Conservation (phyloP, 768 basidiomycete genomes). For the Cystobasidium ongulense region DNA sequence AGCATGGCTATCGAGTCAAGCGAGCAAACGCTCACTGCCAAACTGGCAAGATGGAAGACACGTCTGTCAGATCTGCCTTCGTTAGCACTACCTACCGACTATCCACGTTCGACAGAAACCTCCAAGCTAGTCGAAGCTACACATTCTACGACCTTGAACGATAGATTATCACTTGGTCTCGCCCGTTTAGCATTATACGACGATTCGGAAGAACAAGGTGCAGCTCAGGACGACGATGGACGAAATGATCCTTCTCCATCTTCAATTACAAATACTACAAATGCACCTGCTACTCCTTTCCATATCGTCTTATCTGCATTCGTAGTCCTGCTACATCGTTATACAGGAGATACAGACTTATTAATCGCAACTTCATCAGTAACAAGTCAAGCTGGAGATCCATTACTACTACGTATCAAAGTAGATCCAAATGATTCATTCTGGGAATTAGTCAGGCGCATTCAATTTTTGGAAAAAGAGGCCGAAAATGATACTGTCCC, state of each 20-base stretch:
- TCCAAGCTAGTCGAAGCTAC: conserved; percentile 77
- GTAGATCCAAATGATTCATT: conserved; percentile 79
- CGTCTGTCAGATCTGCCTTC: conserved; percentile 73
- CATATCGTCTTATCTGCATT: conserved; percentile 90
- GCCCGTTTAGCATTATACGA: conserved; percentile 47
- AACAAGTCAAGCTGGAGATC: conserved; percentile 57
- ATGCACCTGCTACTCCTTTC: conserved; percentile 62
- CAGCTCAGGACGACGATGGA: conserved; percentile 52
- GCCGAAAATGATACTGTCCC: conserved; percentile 73
- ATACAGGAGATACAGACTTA: conserved; percentile 89
- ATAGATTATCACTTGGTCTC: conserved; percentile 63
- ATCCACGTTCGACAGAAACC: conserved; percentile 64
- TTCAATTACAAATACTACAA: background rate
- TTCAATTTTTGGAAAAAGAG: conserved; percentile 73
- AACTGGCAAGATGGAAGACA: conserved; percentile 45
- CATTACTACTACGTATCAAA: conserved; percentile 72
- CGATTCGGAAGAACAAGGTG: conserved; percentile 50
- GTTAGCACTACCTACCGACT: conserved; percentile 89
- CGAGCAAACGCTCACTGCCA: conserved; percentile 15
- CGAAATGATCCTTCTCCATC: conserved; percentile 40
- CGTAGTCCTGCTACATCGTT: conserved; percentile 78
- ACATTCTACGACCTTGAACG: conserved; percentile 62
- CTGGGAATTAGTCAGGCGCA: conserved; percentile 75
- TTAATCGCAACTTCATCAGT: conserved; percentile 76
- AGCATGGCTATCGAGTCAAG: background rate